Evolutionary conservation across 805 yeast genomes (phyloP).

Genomic region (Saccharomycopsis selenospora): DNA sequence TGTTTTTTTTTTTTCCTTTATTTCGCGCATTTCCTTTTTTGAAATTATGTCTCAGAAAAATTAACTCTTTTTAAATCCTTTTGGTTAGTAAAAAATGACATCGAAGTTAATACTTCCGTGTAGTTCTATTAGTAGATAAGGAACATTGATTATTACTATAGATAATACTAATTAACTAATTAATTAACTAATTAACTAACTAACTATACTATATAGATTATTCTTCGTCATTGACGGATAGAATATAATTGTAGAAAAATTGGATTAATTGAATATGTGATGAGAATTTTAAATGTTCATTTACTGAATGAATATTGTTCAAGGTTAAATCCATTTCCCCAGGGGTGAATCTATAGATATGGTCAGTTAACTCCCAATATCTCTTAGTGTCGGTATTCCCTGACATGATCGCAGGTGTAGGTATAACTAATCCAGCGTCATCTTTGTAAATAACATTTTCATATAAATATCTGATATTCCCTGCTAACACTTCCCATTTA

Average conservation of each 20-base stretch:
- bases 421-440: constrained; percentile 24
- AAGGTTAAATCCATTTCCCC: not conserved
- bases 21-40: no score
- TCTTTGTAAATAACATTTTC: constrained; percentile 39
- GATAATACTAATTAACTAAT: no score
- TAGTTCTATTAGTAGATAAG: no score
- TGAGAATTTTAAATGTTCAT: constrained; percentile 49
- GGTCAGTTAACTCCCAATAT: constrained; percentile 48
- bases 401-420: constrained; percentile 45
- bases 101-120: no score
- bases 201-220: not conserved
- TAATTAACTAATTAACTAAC: no score
- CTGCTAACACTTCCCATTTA: constrained; percentile 38
- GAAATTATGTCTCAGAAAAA: no score
- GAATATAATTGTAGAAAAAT: constrained; percentile 47
- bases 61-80: no score
- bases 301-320: constrained; percentile 47
- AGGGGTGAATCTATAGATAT: constrained; percentile 42
- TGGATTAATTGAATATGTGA: constrained; percentile 56
- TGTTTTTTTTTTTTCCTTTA: no score
- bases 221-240: constrained; percentile 31
- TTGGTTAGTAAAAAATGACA: no score
- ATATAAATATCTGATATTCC: constrained; percentile 47
- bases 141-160: no score
- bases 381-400: constrained; percentile 59